Base-by-base conservation (phyloP, 2,329 filamentous ascomycete species). In the Xylariomycetidae sp. region DNA sequence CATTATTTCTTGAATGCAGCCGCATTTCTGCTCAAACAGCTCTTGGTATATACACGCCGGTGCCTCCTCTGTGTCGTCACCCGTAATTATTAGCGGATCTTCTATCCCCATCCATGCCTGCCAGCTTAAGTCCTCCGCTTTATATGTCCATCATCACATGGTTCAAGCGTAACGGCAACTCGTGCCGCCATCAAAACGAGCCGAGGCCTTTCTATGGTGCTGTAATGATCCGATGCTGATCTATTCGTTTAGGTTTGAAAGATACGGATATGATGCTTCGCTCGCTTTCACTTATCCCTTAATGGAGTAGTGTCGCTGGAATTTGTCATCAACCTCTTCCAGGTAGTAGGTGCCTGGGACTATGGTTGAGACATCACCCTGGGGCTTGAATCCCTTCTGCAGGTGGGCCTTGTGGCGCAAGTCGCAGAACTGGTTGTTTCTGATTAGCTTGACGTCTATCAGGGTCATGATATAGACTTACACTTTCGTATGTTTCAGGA, bases 371-470 rank as follows among this genome's bases (percentile, higher is more conserved):
- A 71, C 55, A 33, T 78, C 78, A 37, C 86, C 86, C 52, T 71
- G 62, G 41, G 86, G 86, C 44, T 69, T 77, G 66, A 77, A 92
- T 67, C 78, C 68, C 71, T 89, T 90, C 70, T 88, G 76, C 45
- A 90, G 70, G 61, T 92, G 86, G 35, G 85, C 86, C 64, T 88
- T 76, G 67, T 92, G 84, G 58, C 86, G 83, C 48, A 90, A 72
- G 36, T 82, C 68, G 66, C 86, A 90, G 74, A 88, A 83, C 78
- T 85, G 42, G n/a, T n/a, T n/a, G n/a, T n/a, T n/a, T n/a, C n/a
- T n/a, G n/a, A n/a, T n/a, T n/a, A n/a, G n/a, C n/a, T n/a, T n/a
- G n/a, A n/a, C n/a, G n/a, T n/a, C n/a, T n/a, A n/a, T n/a, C n/a
- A n/a, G n/a, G n/a, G n/a, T n/a, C n/a, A n/a, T n/a, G n/a, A n/a